Evolutionary conservation across 306 rosid genomes (phyloP).

Genomic region (Alnus rubra): DNA sequence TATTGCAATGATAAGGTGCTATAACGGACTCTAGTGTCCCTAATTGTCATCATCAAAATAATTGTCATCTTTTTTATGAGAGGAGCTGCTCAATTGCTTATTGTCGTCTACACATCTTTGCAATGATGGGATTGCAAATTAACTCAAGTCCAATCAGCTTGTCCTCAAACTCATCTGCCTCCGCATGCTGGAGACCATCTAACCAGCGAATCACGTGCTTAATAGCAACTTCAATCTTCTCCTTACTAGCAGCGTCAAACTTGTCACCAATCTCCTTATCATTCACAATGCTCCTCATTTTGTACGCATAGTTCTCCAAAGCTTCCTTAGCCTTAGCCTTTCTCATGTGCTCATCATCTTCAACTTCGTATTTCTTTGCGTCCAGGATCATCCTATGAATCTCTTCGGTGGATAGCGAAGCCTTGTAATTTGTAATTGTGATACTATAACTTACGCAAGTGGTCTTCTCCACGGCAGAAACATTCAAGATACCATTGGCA

Average conservation of each 20-base stretch:
- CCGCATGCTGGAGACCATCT: constrained; percentile 2
- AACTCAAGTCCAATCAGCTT: constrained; percentile 16
- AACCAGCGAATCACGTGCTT: constrained; percentile 14
- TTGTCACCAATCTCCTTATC: constrained; percentile 21
- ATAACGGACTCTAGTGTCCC: no score
- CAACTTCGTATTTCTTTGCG: constrained; percentile 3
- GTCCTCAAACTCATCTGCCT: constrained; percentile 12
- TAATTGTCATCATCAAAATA: neutral
- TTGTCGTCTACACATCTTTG: neutral
- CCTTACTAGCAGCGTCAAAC: neutral
- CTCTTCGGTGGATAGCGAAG: constrained; percentile 10
- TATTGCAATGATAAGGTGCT: no score
- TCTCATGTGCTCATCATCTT: constrained; percentile 26
- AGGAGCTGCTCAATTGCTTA: neutral
- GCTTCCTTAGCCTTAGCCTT: constrained; percentile 15
- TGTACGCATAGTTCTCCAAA: constrained; percentile 17
- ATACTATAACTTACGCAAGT: neutral
- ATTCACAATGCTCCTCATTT: constrained; percentile 13
- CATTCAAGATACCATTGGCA: neutral
- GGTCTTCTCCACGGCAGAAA: constrained; percentile 16
- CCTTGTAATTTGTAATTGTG: constrained; percentile 24
- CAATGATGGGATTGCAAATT: constrained; percentile 22
- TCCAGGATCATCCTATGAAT: constrained; percentile 14
- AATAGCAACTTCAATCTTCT: constrained; percentile 16
- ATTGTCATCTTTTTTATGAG: neutral